Evolutionary conservation across 331 rosid genomes (phyloP), one percentile per base, ranked within the genome.

Genomic region (Prunus yedoensis): DNA sequence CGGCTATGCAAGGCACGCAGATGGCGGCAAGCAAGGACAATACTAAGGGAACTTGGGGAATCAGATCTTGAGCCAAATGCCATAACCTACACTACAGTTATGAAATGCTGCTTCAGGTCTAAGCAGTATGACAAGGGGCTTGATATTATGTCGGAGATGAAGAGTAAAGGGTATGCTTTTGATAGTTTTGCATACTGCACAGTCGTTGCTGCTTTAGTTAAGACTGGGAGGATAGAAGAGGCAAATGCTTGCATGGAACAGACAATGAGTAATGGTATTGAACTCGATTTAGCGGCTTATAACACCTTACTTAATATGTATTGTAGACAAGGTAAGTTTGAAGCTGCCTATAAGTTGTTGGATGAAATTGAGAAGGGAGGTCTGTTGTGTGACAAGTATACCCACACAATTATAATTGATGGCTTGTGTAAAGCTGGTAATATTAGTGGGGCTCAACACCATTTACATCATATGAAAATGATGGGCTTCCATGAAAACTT

Each of bases 131-230:
- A 87, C 65, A 70, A 73, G 64, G 98, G 93, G 63, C 75, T 94
- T 46, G 91, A 90, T 81, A 83, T 89, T 66, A 72, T 94, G 70
- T 74, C 76, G 0, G 84, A 86, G 80, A 91, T 91, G 93, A 83
- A 76, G 86, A 79, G 71, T 66, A 81, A 83, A 65, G 97, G 94
- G 52, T 90, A 61, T 68, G 80, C 85, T 0, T 93, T 85, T 23
- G 96, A 94, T 76, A 93, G 91, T 21, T 87, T 87, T 78, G 88
- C 90, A 1, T 90, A 88, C 80, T 90, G 98, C 87, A 91, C 98
- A 0, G 86, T 80, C 56, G 68, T 88, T 72, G 89, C 88, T 32
- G 94, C 91, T 3, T 85, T 91, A 68, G 74, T 91, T 21, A 91
- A 91, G 91, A 85, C 73, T 0, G 90, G 96, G 15, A 71, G 87